Base-by-base conservation (phyloP, 805 yeast species). In the Wickerhamomyces strasburgensis region DNA sequence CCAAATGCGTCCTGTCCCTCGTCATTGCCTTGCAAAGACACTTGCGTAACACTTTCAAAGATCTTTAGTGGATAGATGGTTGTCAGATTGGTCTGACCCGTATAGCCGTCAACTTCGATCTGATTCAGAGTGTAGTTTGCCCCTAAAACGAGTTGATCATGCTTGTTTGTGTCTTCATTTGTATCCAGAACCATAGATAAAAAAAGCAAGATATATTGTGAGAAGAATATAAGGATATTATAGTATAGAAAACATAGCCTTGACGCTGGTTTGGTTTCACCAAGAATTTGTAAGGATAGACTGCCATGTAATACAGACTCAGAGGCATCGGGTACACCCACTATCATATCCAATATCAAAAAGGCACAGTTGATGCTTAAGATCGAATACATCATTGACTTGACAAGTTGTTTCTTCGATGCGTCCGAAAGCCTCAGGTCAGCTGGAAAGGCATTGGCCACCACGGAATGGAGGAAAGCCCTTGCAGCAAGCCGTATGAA, bases 261-360 rank as follows among this genome's bases (percentile, higher is more conserved):
- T 35, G 52, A 53, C 39, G 17, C 25, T 8, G 61, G 69, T 24
- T 56, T 49, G 21, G 45, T 43, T 39, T 75, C 79, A 0, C 81
- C 81, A 16, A 73, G 65, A 14, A 72, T 45, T 42, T 70, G 73
- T 18, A 73, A 34, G 3, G 65, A 48, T 14, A 65, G 39, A n/a
- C 61, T 49, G 1, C 75, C 75, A 43, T 64, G 56, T 2, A 54
- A 52, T 26, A 33, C 40, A 6, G 13, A 13, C 8, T 31, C 38
- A 3, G 30, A 18, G 14, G 27, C 25, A 8, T 38, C 33, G 1
- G 52, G 51, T 16, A 61, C 48, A 6, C 65, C 60, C 9, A 58
- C 57, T 2, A 62, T 19, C n/a, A 69, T 40, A 41, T 72, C 69
- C 5, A 58, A 42, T 3, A 64, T 43, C 10, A 66, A 45, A n/a